Percentiles rank a stretch among this genome's conserved stretches.
Evolutionary conservation across 371 early-diverging fungal genomes (phyloP).

Genomic region (Syncephalastrum sp.): DNA sequence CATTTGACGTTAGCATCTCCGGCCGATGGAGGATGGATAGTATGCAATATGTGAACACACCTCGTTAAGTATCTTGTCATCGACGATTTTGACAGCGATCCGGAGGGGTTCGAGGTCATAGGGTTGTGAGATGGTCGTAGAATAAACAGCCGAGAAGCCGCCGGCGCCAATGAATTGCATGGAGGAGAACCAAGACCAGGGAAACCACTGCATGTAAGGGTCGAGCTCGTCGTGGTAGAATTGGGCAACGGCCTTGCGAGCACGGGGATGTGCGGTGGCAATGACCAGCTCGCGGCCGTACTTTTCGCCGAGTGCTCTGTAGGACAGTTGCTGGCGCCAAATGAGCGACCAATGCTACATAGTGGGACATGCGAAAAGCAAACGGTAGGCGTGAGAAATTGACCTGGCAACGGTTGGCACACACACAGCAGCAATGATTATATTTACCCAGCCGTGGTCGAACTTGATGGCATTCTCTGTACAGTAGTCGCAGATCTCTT

Average conservation of each 20-base stretch:
- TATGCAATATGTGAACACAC: conserved; percentile 10
- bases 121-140: conserved; percentile 32
- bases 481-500: conserved; percentile 38
- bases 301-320: conserved; percentile 23
- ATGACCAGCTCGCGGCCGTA: conserved; percentile 39
- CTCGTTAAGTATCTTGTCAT: conserved; percentile 48
- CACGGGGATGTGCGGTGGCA: conserved; percentile 29
- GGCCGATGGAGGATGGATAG: no score
- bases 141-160: conserved; percentile 50
- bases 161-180: conserved; percentile 53
- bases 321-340: conserved; percentile 47
- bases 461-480: conserved; percentile 29
- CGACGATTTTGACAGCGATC: conserved; percentile 46
- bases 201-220: conserved; percentile 50
- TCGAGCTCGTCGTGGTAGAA: conserved; percentile 34
- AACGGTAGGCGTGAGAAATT: not conserved
- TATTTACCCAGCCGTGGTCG: conserved; percentile 44
- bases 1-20: not conserved
- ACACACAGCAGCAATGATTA: not conserved
- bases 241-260: conserved; percentile 37
- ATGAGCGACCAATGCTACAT: conserved; percentile 39
- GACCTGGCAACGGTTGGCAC: not conserved
- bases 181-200: conserved; percentile 47
- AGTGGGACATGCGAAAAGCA: not conserved
- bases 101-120: conserved; percentile 37